Percentiles rank a stretch among this genome's conserved stretches.
Conservation (phyloP, 257 asterid species). For the Cruciata laevipes region DNA sequence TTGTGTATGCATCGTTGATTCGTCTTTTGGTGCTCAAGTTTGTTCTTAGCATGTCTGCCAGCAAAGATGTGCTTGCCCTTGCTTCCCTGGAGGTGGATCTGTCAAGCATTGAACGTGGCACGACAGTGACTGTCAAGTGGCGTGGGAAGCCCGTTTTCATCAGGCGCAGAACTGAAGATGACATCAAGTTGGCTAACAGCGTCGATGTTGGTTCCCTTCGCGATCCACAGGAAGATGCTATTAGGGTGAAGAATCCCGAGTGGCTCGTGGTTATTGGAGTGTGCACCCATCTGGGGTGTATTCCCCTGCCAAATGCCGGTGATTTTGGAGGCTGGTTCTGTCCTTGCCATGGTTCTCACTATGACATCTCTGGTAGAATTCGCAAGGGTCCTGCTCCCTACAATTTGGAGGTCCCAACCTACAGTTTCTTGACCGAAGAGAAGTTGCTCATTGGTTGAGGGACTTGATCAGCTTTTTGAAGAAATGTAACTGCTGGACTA, state of each 20-base stretch:
- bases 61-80: constrained; percentile 88
- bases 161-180: constrained; percentile 76
- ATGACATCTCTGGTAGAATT: constrained; percentile 88
- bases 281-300: constrained; percentile 92
- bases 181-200: constrained; percentile 71
- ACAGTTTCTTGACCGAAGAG: constrained; percentile 74
- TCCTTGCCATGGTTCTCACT: constrained; percentile 94
- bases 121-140: constrained; percentile 95
- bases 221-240: constrained; percentile 88
- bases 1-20: constrained; percentile 78
- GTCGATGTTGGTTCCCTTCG: constrained; percentile 65
- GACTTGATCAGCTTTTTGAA: not conserved
- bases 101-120: constrained; percentile 83
- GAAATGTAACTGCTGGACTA: not conserved
- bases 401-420: constrained; percentile 89
- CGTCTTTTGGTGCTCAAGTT: constrained; percentile 87
- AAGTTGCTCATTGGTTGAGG: constrained; percentile 69
- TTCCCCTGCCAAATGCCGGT: constrained; percentile 96
- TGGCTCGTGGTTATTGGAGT: constrained; percentile 93
- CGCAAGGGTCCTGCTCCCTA: constrained; percentile 92
- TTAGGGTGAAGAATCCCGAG: constrained; percentile 81
- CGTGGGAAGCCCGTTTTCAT: constrained; percentile 97
- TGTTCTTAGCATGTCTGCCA: constrained; percentile 95
- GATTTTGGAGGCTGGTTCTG: constrained; percentile 98
- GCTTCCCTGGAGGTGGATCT: constrained; percentile 91